phyloP scores from a whole-genome alignment of 495 filamentous ascomycete species.

The Aspergillus sclerotioniger region DNA sequence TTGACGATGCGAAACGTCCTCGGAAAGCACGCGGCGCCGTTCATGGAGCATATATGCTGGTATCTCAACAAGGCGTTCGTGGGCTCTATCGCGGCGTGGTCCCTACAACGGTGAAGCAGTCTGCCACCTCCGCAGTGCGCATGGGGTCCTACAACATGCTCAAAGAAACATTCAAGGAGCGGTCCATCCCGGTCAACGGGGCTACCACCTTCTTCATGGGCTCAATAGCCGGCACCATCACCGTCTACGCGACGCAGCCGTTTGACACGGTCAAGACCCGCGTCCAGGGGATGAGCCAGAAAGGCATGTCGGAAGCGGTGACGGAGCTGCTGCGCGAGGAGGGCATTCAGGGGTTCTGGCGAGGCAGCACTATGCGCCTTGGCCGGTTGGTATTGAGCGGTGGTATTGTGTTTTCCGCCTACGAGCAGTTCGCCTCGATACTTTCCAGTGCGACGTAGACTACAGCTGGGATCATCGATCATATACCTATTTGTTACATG shows the following conservation, averaged over 20 bases:
- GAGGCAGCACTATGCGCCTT: slow-evolving; percentile 65
- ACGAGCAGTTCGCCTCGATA: slow-evolving; percentile 48
- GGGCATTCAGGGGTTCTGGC: slow-evolving; percentile 62
- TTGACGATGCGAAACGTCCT: slow-evolving; percentile 59
- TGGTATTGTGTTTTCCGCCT: slow-evolving; percentile 63
- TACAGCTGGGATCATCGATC: no score
- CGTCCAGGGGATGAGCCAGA: slow-evolving; percentile 52
- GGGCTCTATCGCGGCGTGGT: slow-evolving; percentile 61
- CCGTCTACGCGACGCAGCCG: slow-evolving; percentile 62
- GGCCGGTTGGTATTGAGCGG: slow-evolving; percentile 62
- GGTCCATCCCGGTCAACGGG: slow-evolving; percentile 40
- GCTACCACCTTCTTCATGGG: slow-evolving; percentile 60
- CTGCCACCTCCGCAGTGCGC: slow-evolving; percentile 59
- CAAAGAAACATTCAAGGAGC: slow-evolving; percentile 53
- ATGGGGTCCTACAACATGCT: slow-evolving; percentile 69
- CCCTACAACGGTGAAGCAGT: slow-evolving; percentile 66
- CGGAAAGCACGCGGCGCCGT: slow-evolving; percentile 49
- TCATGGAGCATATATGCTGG: slow-evolving; percentile 51
- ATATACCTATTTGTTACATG: background rate
- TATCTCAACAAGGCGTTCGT: slow-evolving; percentile 45
- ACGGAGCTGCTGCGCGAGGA: slow-evolving; percentile 50
- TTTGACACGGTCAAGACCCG: slow-evolving; percentile 69
- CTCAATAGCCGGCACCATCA: slow-evolving; percentile 57
- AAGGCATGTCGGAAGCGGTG: slow-evolving; percentile 52
- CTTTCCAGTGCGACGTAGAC: background rate